These are phyloP conservation scores for Endotrypanum monterogeii DNA, from an alignment of 208 protist genomes.

Conservation along the genomic window DNA sequence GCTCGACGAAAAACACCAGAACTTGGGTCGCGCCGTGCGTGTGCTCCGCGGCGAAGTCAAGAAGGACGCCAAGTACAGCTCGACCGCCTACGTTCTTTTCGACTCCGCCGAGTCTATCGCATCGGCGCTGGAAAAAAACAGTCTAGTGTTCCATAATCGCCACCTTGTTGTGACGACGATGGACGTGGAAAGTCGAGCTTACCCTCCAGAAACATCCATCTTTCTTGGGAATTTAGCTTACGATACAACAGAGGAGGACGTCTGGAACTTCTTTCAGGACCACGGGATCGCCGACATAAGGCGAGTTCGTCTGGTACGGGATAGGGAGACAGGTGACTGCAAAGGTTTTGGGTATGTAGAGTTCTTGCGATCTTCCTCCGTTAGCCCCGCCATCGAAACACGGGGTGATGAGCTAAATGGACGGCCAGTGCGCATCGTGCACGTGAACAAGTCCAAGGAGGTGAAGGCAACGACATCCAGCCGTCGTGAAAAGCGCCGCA, in stretches of 20 bases:
- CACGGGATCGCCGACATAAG: constrained; percentile 80
- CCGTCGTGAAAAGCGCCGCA: constrained; percentile 69
- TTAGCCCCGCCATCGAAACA: constrained; percentile 63
- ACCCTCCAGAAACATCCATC: constrained; percentile 84
- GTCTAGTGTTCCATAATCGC: constrained; percentile 71
- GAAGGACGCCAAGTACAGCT: constrained; percentile 80
- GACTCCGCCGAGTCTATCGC: constrained; percentile 30
- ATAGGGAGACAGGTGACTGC: constrained; percentile 76
- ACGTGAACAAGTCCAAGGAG: constrained; percentile 86
- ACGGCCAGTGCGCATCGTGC: constrained; percentile 81
- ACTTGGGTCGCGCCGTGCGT: constrained; percentile 76
- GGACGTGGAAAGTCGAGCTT: constrained; percentile 60
- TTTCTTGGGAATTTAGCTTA: constrained; percentile 91
- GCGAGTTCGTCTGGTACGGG: constrained; percentile 84
- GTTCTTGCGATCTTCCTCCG: constrained; percentile 58
- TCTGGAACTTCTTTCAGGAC: constrained; percentile 86
- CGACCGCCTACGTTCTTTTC: constrained; percentile 90
- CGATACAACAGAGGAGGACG: constrained; percentile 77
- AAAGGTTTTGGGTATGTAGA: constrained; percentile 94
- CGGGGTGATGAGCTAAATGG: constrained; percentile 70
- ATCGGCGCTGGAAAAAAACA: constrained; percentile 55
- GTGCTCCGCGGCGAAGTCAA: constrained; percentile 86
- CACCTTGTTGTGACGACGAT: constrained; percentile 86
- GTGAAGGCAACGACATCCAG: constrained; percentile 52
- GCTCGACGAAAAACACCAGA: constrained; percentile 37